A percentile compares a stretch with the other conserved stretches of the same genome.
phyloP scores from a whole-genome alignment of 2,329 filamentous ascomycete species.

The Cytospora schulzeri region DNA sequence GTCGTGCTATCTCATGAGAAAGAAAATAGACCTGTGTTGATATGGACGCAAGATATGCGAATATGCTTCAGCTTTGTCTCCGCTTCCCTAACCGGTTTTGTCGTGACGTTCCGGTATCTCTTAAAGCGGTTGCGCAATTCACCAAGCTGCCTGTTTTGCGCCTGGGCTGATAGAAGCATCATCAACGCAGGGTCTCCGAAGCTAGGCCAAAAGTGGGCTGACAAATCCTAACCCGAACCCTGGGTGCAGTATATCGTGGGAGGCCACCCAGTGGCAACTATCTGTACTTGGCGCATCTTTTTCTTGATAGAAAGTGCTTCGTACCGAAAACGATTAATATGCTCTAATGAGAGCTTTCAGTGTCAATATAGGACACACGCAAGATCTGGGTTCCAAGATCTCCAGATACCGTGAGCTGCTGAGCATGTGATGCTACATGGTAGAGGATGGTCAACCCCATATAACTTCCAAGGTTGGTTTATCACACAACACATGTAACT shows the following conservation, averaged over 20 bases:
- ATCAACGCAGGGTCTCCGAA: neutral
- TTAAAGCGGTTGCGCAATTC: neutral
- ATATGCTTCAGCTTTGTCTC: neutral
- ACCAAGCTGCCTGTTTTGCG: neutral
- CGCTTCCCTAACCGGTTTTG: neutral
- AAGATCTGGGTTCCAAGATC: too few relatives aligned
- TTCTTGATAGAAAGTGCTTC: too few relatives aligned
- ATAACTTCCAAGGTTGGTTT: too few relatives aligned
- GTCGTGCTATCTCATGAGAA: slow-evolving; percentile 27
- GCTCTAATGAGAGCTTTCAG: too few relatives aligned
- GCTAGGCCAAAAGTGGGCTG: neutral
- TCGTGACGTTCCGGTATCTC: neutral
- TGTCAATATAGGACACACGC: too few relatives aligned
- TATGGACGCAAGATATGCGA: neutral
- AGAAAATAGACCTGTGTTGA: slow-evolving; percentile 3
- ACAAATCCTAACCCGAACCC: neutral
- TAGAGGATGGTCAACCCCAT: too few relatives aligned
- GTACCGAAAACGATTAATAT: too few relatives aligned
- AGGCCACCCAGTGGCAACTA: too few relatives aligned
- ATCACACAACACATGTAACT: too few relatives aligned
- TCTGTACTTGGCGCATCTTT: too few relatives aligned
- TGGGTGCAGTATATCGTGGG: neutral
- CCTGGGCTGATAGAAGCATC: neutral
- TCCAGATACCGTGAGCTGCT: too few relatives aligned
- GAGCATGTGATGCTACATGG: too few relatives aligned